phyloP scores from a whole-genome alignment of 1,284 basidiomycete genomes.

The Marasmius sp. region DNA sequence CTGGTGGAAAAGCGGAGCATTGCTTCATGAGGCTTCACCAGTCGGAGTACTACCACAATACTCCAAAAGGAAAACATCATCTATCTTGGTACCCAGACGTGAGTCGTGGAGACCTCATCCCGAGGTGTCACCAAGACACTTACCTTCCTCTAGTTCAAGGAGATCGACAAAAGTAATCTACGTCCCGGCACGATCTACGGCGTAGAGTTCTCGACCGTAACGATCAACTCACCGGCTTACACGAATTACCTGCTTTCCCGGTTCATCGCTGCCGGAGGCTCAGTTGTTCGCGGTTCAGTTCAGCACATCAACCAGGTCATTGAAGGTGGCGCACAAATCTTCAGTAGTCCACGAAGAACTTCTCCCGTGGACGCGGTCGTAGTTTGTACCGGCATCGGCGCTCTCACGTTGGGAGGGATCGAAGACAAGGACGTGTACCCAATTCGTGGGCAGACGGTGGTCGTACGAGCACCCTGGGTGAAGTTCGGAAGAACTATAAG shows the following conservation, averaged over 20 bases:
- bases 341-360: constrained; percentile 26
- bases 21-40: constrained; percentile 64
- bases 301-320: constrained; percentile 67
- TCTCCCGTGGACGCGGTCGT: constrained; percentile 52
- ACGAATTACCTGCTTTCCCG: constrained; percentile 65
- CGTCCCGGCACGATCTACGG: constrained; percentile 50
- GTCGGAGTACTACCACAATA: constrained; percentile 55
- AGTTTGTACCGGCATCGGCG: constrained; percentile 66
- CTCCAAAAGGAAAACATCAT: constrained; percentile 38
- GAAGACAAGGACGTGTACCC: constrained; percentile 75
- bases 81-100: constrained; percentile 66
- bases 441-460: constrained; percentile 84
- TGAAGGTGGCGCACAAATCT: constrained; percentile 51
- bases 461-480: constrained; percentile 76
- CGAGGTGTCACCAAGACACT: background rate
- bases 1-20: constrained; percentile 48
- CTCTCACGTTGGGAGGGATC: constrained; percentile 76
- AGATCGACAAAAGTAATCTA: constrained; percentile 33
- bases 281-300: constrained; percentile 51
- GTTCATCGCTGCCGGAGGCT: constrained; percentile 63
- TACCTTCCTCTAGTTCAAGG: constrained; percentile 43
- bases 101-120: constrained; percentile 19
- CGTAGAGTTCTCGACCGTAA: constrained; percentile 61
- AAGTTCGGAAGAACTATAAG: constrained; percentile 58
- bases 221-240: constrained; percentile 69